Base-by-base conservation (phyloP, 2,329 filamentous ascomycete species). In the Pseudogymnoascus sp. region DNA sequence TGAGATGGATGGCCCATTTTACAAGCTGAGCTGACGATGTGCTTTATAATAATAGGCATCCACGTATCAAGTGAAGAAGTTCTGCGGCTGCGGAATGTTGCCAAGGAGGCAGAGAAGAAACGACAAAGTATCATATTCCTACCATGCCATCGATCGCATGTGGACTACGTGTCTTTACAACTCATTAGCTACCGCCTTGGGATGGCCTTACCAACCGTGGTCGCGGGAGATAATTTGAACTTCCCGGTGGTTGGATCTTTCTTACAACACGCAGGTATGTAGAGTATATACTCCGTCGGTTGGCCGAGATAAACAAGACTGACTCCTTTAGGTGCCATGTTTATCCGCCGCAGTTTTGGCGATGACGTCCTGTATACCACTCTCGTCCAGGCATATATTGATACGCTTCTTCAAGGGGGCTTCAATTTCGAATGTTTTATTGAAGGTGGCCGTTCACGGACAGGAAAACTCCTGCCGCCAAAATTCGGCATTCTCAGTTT, bases 351-450 rank as follows among this genome's bases (percentile, higher is more conserved):
- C 57, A 90, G 90, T 61, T 99, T 99, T 76, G 93, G 92, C 45
- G 90, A 96, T 67, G 95, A 99, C 74, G 85, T 90, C 37, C 79
- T 99, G 0, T 99, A 99, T 74, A 86, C 87, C 4, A 93, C 93
- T 0, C 81, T 98, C n/a, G 93, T 99, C 6, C 95, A 99, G 75
- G 85, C 92, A 6, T 99, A 99, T 72, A 92, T 99, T 70, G 95
- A 99, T 74, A 96, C 92, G 0, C 75, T 99, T 48, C 80, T 99
- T 2, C 90, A 95, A 72, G 88, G 91, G 68, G 95, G 95, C 0
- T 96, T 89, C 77, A 98, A 99, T 74, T 85, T 99, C 60, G 93
- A 97, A 75, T 99, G 95, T 75, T 99, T 99, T 71, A 96, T 99
- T 65, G 95, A 99, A 78, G 95, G 95, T 14, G 93, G 93, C 1